Evolutionary conservation across 805 yeast genomes (phyloP).

Genomic region (Candida lessepsii): DNA sequence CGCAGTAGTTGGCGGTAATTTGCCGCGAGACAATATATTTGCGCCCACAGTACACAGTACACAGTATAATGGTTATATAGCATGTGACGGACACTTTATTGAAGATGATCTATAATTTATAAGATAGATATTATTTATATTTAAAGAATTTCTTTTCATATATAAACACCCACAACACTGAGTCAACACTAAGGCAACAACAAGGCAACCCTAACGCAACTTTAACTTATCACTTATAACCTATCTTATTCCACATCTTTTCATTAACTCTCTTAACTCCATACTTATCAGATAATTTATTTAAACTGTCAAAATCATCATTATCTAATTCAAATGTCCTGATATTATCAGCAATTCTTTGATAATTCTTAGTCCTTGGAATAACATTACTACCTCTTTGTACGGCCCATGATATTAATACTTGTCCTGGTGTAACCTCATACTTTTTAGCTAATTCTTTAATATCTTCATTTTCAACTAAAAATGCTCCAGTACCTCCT

Average conservation of each 20-base stretch:
- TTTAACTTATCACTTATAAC: too few relatives aligned
- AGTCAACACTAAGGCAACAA: too few relatives aligned
- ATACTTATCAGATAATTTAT: slow-evolving; percentile 8
- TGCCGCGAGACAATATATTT: too few relatives aligned
- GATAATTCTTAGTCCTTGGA: slow-evolving; percentile 73
- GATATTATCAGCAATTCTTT: slow-evolving; percentile 61
- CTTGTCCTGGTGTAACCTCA: slow-evolving; percentile 59
- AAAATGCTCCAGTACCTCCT: slow-evolving; percentile 76
- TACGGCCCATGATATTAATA: slow-evolving; percentile 79
- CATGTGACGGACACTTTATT: too few relatives aligned
- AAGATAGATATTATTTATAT: too few relatives aligned
- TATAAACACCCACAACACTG: too few relatives aligned
- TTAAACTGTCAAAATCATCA: slow-evolving; percentile 26
- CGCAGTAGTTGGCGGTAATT: too few relatives aligned
- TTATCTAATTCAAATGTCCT: slow-evolving; percentile 30
- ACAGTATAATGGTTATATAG: too few relatives aligned
- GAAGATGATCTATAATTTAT: too few relatives aligned
- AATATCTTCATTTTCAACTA: slow-evolving; percentile 58
- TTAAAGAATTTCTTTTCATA: too few relatives aligned
- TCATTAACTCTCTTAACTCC: slow-evolving; percentile 13
- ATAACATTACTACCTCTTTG: slow-evolving; percentile 73
- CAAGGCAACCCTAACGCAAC: too few relatives aligned
- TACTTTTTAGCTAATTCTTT: slow-evolving; percentile 54
- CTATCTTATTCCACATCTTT: slow-evolving; percentile 12
- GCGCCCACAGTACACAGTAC: too few relatives aligned